Base-by-base conservation (phyloP, 2,329 filamentous ascomycete species). In the Claviceps maximensis region DNA sequence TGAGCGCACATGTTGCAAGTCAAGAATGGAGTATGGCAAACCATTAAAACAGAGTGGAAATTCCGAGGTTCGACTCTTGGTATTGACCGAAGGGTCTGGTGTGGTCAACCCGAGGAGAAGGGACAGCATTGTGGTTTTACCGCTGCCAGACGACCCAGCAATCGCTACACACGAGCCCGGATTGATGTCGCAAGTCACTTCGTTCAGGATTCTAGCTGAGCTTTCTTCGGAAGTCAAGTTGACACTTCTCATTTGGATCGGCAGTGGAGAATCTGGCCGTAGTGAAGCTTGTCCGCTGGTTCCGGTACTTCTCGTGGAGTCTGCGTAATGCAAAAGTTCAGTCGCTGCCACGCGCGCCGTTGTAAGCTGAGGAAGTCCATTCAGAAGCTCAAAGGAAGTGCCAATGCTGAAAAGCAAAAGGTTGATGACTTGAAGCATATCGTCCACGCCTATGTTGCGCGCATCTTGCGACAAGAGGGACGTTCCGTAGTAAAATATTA, bases 401-500 rank as follows among this genome's bases (percentile, higher is more conserved):
- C 83, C 82, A 53, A 95, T 80, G 56, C 86, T 84, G 63, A 96
- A 87, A n/a, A 95, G 76, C 1, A 97, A 75, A 51, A 95, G 75
- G 36, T 89, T 86, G 60, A 93, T 83, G 0, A 93, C 86, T 55
- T 84, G 80, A 29, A 95, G 70, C 19, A 93, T 77, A 1, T 76
- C 70, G 1, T 76, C 72, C 0, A 84, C 76, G 0, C 71, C 73
- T n/a, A 69, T 62, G n/a, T 25, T n/a, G 13, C 63, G 60, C 7
- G 71, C 67, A 41, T 76, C 67, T 10, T 71, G 62, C 0, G 75
- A 73, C 6, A 87, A 75, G 12, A 95, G 73, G 1, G 77, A 69
- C 0, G 83, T 80, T 2, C 86, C 88, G 62, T 91, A 94, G 69
- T 85, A 95, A 64, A 95, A 93, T 10, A 95, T 78, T 3, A 95